These are phyloP conservation scores for Rutstroemia sp. DNA, from an alignment of 2,329 filamentous ascomycete species.

Conservation along the genomic window DNA sequence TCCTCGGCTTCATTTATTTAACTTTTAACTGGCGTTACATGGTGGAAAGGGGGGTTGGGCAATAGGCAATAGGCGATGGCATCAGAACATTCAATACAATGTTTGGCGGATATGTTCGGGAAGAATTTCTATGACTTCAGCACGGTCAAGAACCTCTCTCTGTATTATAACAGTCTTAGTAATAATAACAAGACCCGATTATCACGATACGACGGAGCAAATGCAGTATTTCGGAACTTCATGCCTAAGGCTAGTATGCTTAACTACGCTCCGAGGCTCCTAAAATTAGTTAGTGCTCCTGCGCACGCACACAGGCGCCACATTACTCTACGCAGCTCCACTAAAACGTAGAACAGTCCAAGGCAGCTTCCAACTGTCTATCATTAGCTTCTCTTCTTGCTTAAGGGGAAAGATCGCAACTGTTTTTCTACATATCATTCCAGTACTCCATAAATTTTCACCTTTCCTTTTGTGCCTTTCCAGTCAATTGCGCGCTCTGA, in stretches of 20 bases:
- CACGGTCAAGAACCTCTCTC: too few relatives aligned
- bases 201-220: too few relatives aligned
- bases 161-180: too few relatives aligned
- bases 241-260: not conserved
- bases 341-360: slow-evolving; percentile 4
- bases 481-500: slow-evolving; percentile 15
- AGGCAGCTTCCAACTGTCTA: not conserved
- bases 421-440: not conserved
- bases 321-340: slow-evolving; percentile 22
- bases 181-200: too few relatives aligned
- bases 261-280: too few relatives aligned
- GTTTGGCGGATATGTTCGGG: too few relatives aligned
- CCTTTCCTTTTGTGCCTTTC: not conserved
- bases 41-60: too few relatives aligned
- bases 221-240: not conserved
- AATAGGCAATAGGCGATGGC: too few relatives aligned
- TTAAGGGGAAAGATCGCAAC: not conserved
- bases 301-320: slow-evolving; percentile 5
- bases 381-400: not conserved
- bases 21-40: not conserved
- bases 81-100: too few relatives aligned
- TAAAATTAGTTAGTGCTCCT: too few relatives aligned
- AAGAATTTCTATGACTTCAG: too few relatives aligned
- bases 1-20: not conserved
- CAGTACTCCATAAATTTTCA: not conserved